Percentiles rank a stretch among this genome's conserved stretches.
phyloP scores from a whole-genome alignment of 2,329 filamentous ascomycete species.

The Ceratocystis destructans region DNA sequence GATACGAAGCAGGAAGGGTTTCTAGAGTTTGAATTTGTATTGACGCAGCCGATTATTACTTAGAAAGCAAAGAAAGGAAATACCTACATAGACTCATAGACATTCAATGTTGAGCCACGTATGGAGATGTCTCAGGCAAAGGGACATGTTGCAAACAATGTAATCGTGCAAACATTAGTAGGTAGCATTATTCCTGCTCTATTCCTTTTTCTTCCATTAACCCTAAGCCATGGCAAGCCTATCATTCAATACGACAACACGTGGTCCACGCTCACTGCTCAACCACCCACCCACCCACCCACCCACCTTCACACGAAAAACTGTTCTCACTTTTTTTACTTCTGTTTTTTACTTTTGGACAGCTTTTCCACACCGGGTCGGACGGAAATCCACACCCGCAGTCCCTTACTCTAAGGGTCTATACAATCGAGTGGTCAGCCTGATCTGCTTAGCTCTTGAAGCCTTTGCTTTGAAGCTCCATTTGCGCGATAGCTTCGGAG shows the following conservation, averaged over 20 bases:
- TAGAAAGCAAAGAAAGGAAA: background rate
- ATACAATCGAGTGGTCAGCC: background rate
- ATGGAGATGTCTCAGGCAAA: too few species aligned
- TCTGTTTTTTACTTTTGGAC: background rate
- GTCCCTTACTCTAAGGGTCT: background rate
- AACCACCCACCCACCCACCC: background rate
- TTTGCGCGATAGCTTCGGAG: slow-evolving; percentile 4
- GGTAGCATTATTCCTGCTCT: background rate
- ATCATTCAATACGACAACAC: background rate
- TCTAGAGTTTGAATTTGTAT: background rate
- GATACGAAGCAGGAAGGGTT: background rate
- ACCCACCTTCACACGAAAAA: background rate
- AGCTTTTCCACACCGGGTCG: slow-evolving; percentile 20
- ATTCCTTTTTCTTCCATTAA: background rate
- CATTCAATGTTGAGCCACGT: background rate
- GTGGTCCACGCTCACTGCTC: background rate
- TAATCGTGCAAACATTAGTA: background rate
- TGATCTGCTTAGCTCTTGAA: background rate
- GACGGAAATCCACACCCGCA: slow-evolving; percentile 21
- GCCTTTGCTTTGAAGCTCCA: background rate
- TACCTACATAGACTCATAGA: background rate
- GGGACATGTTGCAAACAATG: background rate
- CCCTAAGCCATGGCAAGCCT: background rate
- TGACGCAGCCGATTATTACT: background rate
- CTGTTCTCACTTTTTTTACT: background rate